A percentile compares a stretch with the other conserved stretches of the same genome.
phyloP scores from a whole-genome alignment of 768 basidiomycete species.

The Kwoniella sp. region DNA sequence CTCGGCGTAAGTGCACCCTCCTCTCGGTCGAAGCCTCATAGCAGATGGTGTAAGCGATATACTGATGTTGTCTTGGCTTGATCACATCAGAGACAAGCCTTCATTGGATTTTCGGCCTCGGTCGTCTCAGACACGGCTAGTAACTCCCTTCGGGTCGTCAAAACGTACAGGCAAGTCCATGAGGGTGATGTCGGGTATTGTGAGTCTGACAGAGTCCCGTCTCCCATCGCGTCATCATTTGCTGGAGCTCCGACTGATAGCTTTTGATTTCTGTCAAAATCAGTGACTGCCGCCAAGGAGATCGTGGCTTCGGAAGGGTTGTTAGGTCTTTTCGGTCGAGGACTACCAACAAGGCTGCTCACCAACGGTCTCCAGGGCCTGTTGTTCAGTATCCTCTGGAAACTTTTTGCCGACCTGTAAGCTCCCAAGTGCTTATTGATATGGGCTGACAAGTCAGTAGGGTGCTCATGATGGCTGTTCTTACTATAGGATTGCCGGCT shows the following conservation, averaged over 20 bases:
- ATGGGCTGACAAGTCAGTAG: neutral
- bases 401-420: constrained; percentile 82
- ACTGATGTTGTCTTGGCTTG: neutral
- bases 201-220: constrained; percentile 37
- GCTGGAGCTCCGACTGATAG: neutral
- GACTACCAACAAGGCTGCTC: constrained; percentile 82
- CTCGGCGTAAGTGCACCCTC: constrained; percentile 58
- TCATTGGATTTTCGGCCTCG: constrained; percentile 88
- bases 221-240: no score
- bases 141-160: constrained; percentile 87
- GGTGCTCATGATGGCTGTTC: neutral
- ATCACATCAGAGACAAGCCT: constrained; percentile 66
- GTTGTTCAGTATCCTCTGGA: constrained; percentile 91
- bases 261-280: neutral
- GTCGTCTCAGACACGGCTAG: constrained; percentile 81
- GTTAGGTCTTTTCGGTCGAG: constrained; percentile 81
- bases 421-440: no score
- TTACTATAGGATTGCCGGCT: constrained; percentile 6
- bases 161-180: constrained; percentile 93
- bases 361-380: constrained; percentile 90
- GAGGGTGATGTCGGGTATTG: constrained; percentile 76
- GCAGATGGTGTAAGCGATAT: no score
- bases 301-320: constrained; percentile 77
- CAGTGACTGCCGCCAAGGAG: constrained; percentile 69
- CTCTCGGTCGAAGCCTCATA: neutral